Percentiles rank a stretch among this genome's conserved stretches.
Evolutionary conservation across 2,329 filamentous ascomycete genomes (phyloP).

Genomic region (Biscogniauxia mediterranea): DNA sequence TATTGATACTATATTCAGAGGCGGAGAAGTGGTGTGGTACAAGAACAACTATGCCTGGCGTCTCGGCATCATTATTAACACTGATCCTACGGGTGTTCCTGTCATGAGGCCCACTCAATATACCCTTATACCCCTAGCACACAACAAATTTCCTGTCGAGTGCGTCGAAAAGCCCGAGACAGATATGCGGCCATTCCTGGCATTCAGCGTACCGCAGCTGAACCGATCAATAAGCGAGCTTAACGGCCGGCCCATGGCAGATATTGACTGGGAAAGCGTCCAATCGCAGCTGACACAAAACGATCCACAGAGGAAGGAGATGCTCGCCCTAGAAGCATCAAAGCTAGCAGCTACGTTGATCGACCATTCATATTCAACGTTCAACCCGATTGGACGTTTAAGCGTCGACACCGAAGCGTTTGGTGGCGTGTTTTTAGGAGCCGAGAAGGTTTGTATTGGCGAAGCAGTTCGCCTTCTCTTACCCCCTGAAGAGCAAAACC

Average conservation of each 20-base stretch:
- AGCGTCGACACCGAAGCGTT: slow-evolving; percentile 34
- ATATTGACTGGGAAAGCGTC: slow-evolving; percentile 42
- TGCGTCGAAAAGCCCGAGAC: slow-evolving; percentile 38
- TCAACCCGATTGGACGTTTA: slow-evolving; percentile 38
- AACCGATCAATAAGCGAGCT: slow-evolving; percentile 35
- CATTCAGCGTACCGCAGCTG: slow-evolving; percentile 49
- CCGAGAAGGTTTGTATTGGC: slow-evolving; percentile 47
- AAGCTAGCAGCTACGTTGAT: slow-evolving; percentile 50
- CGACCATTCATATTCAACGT: slow-evolving; percentile 50
- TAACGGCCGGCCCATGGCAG: slow-evolving; percentile 39
- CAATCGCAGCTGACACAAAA: slow-evolving; percentile 34
- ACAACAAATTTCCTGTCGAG: slow-evolving; percentile 37
- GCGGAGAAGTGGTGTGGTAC: slow-evolving; percentile 52
- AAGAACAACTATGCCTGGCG: slow-evolving; percentile 47
- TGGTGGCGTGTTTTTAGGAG: slow-evolving; percentile 50
- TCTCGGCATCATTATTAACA: slow-evolving; percentile 41
- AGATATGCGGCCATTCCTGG: slow-evolving; percentile 50
- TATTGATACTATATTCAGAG: slow-evolving; percentile 41
- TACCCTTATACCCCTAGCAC: slow-evolving; percentile 40
- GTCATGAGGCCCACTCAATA: slow-evolving; percentile 4
- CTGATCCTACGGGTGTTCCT: background rate
- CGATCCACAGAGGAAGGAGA: slow-evolving; percentile 39
- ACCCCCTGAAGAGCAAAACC: slow-evolving; percentile 37
- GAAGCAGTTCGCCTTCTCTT: slow-evolving; percentile 49
- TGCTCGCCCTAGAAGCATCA: slow-evolving; percentile 47